These are phyloP conservation scores for Sphaerobolus stellatus DNA, from an alignment of 1,284 basidiomycete genomes.

Conservation along the genomic window DNA sequence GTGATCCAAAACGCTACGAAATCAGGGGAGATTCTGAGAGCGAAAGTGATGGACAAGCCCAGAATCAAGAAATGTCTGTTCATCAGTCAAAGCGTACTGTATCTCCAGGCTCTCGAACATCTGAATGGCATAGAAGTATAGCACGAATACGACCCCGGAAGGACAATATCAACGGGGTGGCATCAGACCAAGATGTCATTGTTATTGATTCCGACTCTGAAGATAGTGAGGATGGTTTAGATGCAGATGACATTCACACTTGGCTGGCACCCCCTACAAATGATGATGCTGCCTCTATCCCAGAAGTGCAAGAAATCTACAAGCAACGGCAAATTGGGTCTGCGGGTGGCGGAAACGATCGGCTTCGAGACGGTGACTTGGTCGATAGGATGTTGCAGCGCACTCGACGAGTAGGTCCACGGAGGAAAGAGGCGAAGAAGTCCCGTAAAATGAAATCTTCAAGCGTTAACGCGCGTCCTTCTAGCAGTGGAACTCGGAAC, in stretches of 20 bases:
- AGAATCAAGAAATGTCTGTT: too few species aligned
- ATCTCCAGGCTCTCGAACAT: not conserved
- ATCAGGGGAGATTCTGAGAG: constrained; percentile 53
- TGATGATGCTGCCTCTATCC: constrained; percentile 4
- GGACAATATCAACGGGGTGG: constrained; percentile 17
- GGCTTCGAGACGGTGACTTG: constrained; percentile 40
- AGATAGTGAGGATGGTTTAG: constrained; percentile 28
- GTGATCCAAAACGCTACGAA: constrained; percentile 19
- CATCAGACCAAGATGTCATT: constrained; percentile 30
- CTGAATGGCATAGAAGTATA: not conserved
- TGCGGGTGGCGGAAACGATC: constrained; percentile 16
- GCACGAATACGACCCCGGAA: not conserved
- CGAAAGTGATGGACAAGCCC: constrained; percentile 10
- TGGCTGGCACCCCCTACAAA: constrained; percentile 18
- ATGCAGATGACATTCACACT: constrained; percentile 29
- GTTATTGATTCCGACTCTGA: too few species aligned
- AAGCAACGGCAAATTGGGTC: not conserved
- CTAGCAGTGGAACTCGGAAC: constrained; percentile 16
- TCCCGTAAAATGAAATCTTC: not conserved
- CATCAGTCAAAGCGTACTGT: too few species aligned
- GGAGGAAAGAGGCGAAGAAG: constrained; percentile 17
- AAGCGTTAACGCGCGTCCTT: not conserved
- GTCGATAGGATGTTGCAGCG: constrained; percentile 61
- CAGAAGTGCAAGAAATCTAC: not conserved
- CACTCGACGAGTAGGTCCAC: constrained; percentile 30